Evolutionary conservation across 2,329 filamentous ascomycete genomes (phyloP).

Genomic region (Orbilia blumenaviensis): DNA sequence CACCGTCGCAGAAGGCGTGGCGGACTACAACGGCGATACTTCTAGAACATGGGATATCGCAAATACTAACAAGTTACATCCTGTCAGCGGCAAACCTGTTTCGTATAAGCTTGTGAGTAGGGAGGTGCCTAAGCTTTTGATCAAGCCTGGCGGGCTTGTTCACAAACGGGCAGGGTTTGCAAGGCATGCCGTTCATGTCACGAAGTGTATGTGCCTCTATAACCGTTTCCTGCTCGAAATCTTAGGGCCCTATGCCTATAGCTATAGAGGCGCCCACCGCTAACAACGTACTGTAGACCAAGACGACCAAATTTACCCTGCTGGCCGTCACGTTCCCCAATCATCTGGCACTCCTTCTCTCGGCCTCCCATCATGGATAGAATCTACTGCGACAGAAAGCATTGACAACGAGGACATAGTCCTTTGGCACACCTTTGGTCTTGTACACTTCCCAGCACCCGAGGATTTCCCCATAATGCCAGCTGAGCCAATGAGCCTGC

Average conservation of each 20-base stretch:
- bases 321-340: conserved; percentile 86
- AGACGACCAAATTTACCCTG: conserved; percentile 83
- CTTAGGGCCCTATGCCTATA: neutral
- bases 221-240: neutral
- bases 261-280: neutral
- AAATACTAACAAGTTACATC: conserved; percentile 84
- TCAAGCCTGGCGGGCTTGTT: conserved; percentile 81
- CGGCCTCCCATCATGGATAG: conserved; percentile 79
- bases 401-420: conserved; percentile 87
- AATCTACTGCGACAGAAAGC: conserved; percentile 65
- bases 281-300: conserved; percentile 66
- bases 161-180: conserved; percentile 92
- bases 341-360: conserved; percentile 80
- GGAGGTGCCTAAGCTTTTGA: conserved; percentile 79
- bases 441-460: conserved; percentile 86
- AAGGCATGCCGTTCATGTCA: conserved; percentile 85
- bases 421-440: conserved; percentile 91
- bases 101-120: conserved; percentile 90
- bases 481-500: conserved; percentile 81
- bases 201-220: conserved; percentile 73
- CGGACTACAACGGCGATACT: conserved; percentile 82
- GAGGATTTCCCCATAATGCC: conserved; percentile 96
- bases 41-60: conserved; percentile 89
- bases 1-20: conserved; percentile 73
- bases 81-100: conserved; percentile 83